Evolutionary conservation across 164 flowering plant genomes (phyloP).

Genomic region (Warburgia ugandensis): DNA sequence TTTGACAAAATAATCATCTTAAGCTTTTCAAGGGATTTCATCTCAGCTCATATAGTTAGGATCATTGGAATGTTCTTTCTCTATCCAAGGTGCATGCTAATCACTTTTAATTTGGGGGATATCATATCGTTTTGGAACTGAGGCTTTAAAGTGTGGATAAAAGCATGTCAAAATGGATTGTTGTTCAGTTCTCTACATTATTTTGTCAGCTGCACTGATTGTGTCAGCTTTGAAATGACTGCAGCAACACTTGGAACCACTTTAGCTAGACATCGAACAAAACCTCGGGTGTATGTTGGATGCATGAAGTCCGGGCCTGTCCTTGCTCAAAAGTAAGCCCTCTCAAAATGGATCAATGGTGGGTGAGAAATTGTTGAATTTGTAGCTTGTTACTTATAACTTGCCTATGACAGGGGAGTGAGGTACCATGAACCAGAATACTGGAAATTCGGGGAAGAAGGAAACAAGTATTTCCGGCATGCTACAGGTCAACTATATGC

Average conservation of each 20-base stretch:
- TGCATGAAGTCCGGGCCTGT: conserved; percentile 99
- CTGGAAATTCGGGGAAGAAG: conserved; percentile 97
- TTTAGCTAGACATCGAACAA: conserved; percentile 60
- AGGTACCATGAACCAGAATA: conserved; percentile 93
- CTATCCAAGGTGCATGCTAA: no score
- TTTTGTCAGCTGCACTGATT: not conserved
- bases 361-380: not conserved
- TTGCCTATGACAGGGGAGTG: conserved; percentile 57
- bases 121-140: no score
- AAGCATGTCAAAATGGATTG: no score
- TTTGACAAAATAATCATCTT: not conserved
- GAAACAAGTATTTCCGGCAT: conserved; percentile 94
- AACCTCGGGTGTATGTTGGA: conserved; percentile 79
- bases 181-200: not conserved
- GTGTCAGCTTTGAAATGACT: conserved; percentile 12
- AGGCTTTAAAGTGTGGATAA: no score
- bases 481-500: conserved; percentile 97
- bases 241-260: conserved; percentile 86
- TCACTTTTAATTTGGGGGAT: no score
- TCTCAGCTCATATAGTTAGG: no score
- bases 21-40: no score
- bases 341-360: conserved; percentile 3
- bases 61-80: no score
- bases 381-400: conserved; percentile 4
- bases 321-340: conserved; percentile 78